Evolutionary conservation across 306 rosid species (phyloP).

Genomic region (Casuarina cunninghamiana): DNA sequence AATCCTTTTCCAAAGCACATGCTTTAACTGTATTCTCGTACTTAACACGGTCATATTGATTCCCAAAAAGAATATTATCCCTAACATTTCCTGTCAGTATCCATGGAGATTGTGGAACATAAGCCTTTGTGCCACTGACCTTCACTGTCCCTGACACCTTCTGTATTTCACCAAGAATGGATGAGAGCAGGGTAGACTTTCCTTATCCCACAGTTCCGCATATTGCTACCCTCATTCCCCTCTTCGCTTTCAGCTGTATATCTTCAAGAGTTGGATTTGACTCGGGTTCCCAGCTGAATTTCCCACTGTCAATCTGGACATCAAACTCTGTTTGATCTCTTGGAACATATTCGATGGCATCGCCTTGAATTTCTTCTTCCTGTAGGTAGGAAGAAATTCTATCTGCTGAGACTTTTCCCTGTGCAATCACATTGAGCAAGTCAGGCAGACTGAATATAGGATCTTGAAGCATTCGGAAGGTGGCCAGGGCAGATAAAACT

Average conservation of each 20-base stretch:
- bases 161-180: slow-evolving; percentile 78
- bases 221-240: slow-evolving; percentile 94
- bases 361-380: slow-evolving; percentile 78
- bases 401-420: slow-evolving; percentile 87
- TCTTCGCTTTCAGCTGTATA: slow-evolving; percentile 65
- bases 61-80: slow-evolving; percentile 85
- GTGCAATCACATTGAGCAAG: slow-evolving; percentile 78
- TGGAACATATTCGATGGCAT: slow-evolving; percentile 58
- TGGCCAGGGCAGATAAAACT: slow-evolving; percentile 86
- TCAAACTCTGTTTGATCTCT: slow-evolving; percentile 58
- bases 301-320: slow-evolving; percentile 65
- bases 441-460: slow-evolving; percentile 90
- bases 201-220: slow-evolving; percentile 97
- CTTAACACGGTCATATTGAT: slow-evolving; percentile 48
- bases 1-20: slow-evolving; percentile 85
- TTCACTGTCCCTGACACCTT: slow-evolving; percentile 69
- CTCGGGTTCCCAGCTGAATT: slow-evolving; percentile 81
- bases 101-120: slow-evolving; percentile 94
- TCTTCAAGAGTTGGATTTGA: slow-evolving; percentile 61
- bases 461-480: slow-evolving; percentile 87
- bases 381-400: slow-evolving; percentile 70
- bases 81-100: slow-evolving; percentile 81
- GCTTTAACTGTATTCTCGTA: slow-evolving; percentile 75
- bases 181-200: slow-evolving; percentile 77
- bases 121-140: slow-evolving; percentile 91